phyloP scores from a whole-genome alignment of 2,329 filamentous ascomycete species.

The Aureobasidium mangrovei region DNA sequence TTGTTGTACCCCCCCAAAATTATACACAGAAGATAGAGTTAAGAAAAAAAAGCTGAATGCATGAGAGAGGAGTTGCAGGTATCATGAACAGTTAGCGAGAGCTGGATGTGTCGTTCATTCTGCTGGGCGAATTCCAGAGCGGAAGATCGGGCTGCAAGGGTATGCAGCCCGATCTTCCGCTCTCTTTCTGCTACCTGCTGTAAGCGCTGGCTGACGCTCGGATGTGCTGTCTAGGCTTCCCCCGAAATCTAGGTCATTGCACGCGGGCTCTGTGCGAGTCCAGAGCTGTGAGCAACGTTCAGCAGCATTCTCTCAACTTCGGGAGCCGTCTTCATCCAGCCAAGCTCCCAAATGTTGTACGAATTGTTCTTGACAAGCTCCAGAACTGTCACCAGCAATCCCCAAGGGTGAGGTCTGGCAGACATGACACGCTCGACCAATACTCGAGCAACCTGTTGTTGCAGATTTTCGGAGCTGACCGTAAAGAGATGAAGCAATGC shows the following conservation, averaged over 20 bases:
- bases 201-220: background rate
- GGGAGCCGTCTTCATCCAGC: conserved; percentile 81
- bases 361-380: conserved; percentile 87
- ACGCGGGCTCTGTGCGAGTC: conserved; percentile 11
- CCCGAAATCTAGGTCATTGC: conserved; percentile 9
- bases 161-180: background rate
- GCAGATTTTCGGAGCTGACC: conserved; percentile 58
- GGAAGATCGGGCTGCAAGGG: no score
- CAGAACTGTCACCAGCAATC: conserved; percentile 75
- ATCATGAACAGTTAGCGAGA: background rate
- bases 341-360: conserved; percentile 85
- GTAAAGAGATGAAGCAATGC: conserved; percentile 76
- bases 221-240: background rate
- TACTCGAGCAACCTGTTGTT: conserved; percentile 83
- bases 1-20: background rate
- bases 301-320: conserved; percentile 52
- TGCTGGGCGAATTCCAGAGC: no score
- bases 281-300: conserved; percentile 19
- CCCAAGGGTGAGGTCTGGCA: conserved; percentile 92
- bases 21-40: conserved; percentile 11
- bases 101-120: no score
- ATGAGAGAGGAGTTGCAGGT: background rate
- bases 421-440: conserved; percentile 80
- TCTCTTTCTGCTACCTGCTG: background rate
- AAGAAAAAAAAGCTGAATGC: background rate